A percentile compares a stretch with the other conserved stretches of the same genome.
phyloP scores from a whole-genome alignment of 192 early-diverging fungal species.

The Ambispora gerdemannii region DNA sequence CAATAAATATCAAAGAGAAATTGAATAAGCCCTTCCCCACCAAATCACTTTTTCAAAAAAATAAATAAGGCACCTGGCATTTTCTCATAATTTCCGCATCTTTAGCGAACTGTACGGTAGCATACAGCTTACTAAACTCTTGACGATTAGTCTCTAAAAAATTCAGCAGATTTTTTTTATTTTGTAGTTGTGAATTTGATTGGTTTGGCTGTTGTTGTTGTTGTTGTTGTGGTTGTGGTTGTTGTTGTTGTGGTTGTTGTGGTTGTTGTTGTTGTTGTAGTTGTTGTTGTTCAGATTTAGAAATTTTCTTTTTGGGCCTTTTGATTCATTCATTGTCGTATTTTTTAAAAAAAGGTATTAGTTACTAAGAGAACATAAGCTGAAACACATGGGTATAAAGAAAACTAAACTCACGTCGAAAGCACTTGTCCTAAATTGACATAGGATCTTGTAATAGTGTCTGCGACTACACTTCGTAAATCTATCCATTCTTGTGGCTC shows the following conservation, averaged over 20 bases:
- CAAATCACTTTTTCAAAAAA: background rate
- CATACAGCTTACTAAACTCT: constrained; percentile 69
- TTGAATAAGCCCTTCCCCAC: background rate
- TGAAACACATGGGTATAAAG: background rate
- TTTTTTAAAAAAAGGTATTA: no score
- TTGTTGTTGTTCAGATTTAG: background rate
- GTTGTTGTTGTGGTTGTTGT: background rate
- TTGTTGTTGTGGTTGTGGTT: background rate
- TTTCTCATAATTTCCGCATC: constrained; percentile 67
- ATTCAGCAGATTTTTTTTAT: constrained; percentile 59
- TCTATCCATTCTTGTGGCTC: background rate
- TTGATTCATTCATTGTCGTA: no score
- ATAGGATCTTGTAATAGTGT: background rate
- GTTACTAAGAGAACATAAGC: background rate
- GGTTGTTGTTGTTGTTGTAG: background rate
- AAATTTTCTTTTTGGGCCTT: background rate
- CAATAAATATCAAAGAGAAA: background rate
- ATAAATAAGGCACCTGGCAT: constrained; percentile 67
- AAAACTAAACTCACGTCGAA: background rate
- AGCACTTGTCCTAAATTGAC: background rate
- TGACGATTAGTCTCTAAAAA: constrained; percentile 62
- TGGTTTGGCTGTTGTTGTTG: constrained; percentile 27
- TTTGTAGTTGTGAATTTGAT: no score
- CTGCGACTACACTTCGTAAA: background rate
- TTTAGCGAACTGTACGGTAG: constrained; percentile 73